These are phyloP conservation scores for Aspergillus asperescens DNA, from an alignment of 495 filamentous ascomycete genomes.

Conservation along the genomic window DNA sequence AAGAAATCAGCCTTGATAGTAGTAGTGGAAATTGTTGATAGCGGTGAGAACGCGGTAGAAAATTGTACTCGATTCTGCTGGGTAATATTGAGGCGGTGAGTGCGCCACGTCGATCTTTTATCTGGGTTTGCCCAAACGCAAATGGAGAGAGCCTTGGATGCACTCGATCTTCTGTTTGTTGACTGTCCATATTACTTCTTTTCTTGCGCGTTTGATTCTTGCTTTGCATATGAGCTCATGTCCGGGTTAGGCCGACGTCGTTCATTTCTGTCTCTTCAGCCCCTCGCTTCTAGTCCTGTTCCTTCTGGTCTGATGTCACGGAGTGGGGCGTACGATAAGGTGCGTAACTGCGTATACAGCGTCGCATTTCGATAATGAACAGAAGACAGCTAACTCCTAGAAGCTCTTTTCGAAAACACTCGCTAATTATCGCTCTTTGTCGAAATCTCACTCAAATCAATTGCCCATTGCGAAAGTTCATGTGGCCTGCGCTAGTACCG, in stretches of 20 bases:
- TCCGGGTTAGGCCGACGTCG: not conserved
- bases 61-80: constrained; percentile 16
- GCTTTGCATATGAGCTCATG: not conserved
- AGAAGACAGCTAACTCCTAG: not conserved
- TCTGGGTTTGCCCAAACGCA: constrained; percentile 7
- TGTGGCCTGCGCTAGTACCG: not conserved
- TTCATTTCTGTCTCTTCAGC: not conserved
- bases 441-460: not conserved
- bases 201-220: not conserved
- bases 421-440: not conserved
- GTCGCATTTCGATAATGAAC: not conserved
- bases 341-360: constrained; percentile 11
- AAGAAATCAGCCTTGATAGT: not conserved
- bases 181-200: not conserved
- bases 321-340: constrained; percentile 17
- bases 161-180: not conserved
- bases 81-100: constrained; percentile 13
- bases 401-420: constrained; percentile 5
- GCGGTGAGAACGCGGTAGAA: constrained; percentile 18
- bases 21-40: not conserved
- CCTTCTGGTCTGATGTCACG: constrained; percentile 10
- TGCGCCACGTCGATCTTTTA: constrained; percentile 3
- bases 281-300: constrained; percentile 3
- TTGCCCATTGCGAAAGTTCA: not conserved
- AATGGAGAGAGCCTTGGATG: not conserved